phyloP scores from a whole-genome alignment of 495 filamentous ascomycete genomes.

The Penicillium longicatenatum region DNA sequence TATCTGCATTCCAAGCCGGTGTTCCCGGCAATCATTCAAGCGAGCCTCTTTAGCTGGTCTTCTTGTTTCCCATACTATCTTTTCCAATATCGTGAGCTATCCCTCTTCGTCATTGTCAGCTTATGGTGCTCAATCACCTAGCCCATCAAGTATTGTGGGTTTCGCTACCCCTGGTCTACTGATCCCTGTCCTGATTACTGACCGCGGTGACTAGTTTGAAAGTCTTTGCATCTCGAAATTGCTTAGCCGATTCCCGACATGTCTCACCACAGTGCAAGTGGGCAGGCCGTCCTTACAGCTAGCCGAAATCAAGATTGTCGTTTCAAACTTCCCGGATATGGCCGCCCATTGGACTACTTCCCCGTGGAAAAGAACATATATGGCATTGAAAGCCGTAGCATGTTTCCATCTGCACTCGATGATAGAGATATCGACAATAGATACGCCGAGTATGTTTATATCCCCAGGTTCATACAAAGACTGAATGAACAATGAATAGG shows the following conservation, averaged over 20 bases:
- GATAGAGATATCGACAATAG: conserved; percentile 38
- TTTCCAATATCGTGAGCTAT: neutral
- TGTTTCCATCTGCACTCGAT: conserved; percentile 36
- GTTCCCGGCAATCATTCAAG: neutral
- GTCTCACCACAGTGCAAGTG: conserved; percentile 24
- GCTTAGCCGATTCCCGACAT: conserved; percentile 11
- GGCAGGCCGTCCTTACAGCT: conserved; percentile 3
- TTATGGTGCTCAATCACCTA: neutral
- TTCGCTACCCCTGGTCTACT: neutral
- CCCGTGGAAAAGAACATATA: conserved; percentile 34
- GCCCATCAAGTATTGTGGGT: neutral
- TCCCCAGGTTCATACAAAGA: neutral
- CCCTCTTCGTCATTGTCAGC: neutral
- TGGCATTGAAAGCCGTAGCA: conserved; percentile 26
- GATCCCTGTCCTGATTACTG: neutral
- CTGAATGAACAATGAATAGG: conserved; percentile 14
- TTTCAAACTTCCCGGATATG: conserved; percentile 43
- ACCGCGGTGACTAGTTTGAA: neutral
- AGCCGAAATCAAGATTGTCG: conserved; percentile 16
- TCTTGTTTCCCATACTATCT: neutral
- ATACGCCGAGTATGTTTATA: conserved; percentile 32
- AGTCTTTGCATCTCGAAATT: neutral
- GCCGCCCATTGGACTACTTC: conserved; percentile 39
- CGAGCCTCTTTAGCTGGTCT: neutral
- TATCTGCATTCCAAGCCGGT: conserved; percentile 1